Evolutionary conservation across 2,329 filamentous ascomycete genomes (phyloP).

Genomic region (Fusarium piperis): DNA sequence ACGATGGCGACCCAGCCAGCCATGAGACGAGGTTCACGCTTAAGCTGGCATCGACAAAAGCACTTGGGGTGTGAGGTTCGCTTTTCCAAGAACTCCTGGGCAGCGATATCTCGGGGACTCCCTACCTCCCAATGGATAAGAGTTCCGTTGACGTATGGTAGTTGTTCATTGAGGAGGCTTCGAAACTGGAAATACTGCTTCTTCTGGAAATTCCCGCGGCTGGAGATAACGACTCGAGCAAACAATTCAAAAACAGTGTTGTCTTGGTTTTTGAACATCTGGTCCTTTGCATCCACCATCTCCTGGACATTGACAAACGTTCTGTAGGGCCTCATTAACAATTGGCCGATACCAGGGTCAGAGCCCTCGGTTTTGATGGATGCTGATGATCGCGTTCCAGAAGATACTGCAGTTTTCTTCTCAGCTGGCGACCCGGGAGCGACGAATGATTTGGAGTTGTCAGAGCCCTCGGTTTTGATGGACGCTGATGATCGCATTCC

Average conservation of each 20-base stretch:
- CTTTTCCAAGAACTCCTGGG: constrained; percentile 36
- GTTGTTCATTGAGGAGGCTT: constrained; percentile 68
- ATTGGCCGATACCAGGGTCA: background rate
- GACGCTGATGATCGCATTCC: constrained; percentile 4
- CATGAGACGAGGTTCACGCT: constrained; percentile 26
- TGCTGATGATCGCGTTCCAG: constrained; percentile 2
- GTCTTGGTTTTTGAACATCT: constrained; percentile 46
- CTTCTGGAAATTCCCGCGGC: constrained; percentile 57
- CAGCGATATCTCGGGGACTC: constrained; percentile 38
- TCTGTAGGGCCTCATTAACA: constrained; percentile 31
- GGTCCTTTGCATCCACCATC: constrained; percentile 59
- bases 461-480: background rate
- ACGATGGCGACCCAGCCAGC: constrained; percentile 41
- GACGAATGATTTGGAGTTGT: background rate
- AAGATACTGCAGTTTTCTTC: background rate
- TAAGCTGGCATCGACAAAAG: constrained; percentile 45
- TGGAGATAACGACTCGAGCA: constrained; percentile 67
- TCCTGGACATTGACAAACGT: constrained; percentile 74
- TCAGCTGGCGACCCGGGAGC: background rate
- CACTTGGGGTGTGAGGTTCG: constrained; percentile 41
- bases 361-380: constrained; percentile 2
- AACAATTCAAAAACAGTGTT: constrained; percentile 68
- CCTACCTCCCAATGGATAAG: constrained; percentile 43
- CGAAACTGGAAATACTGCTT: constrained; percentile 72
- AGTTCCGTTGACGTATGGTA: constrained; percentile 57